These are phyloP conservation scores for Peronospora tabacina DNA, from an alignment of 352 stramenopile genomes.

Conservation along the genomic window DNA sequence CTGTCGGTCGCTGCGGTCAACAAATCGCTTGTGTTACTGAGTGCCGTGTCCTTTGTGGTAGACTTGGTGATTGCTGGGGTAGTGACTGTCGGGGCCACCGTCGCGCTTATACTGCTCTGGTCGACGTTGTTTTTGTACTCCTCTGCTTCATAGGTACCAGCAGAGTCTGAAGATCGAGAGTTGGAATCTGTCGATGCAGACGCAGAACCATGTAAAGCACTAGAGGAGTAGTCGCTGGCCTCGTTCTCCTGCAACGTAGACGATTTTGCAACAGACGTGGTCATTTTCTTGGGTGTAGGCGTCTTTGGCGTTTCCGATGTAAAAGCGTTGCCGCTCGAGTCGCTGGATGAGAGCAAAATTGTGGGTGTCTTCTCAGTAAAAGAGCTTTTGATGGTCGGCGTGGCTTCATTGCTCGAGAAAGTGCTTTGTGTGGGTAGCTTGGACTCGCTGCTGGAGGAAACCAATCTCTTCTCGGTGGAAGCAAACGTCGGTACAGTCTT, in stretches of 20 bases:
- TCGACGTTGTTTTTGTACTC: slow-evolving; percentile 6
- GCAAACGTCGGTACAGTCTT: slow-evolving; percentile 1
- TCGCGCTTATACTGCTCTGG: slow-evolving; percentile 15
- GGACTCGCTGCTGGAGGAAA: slow-evolving; percentile 23
- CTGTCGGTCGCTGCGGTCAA: slow-evolving; percentile 31
- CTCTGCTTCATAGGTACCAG: slow-evolving; percentile 12
- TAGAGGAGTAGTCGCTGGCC: slow-evolving; percentile 5
- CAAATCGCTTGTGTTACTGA: slow-evolving; percentile 17
- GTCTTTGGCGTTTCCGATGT: slow-evolving; percentile 22
- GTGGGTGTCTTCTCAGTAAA: slow-evolving; percentile 21
- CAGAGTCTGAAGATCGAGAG: slow-evolving; percentile 14
- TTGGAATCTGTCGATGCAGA: not conserved
- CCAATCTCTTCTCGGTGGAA: slow-evolving; percentile 23
- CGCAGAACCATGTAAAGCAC: not conserved
- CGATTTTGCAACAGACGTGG: slow-evolving; percentile 11
- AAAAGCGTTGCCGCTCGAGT: slow-evolving; percentile 16
- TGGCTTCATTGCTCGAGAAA: no score
- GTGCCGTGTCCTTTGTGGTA: slow-evolving; percentile 21
- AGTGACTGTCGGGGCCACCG: slow-evolving; percentile 15
- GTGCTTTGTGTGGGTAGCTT: no score
- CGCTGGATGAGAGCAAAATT: slow-evolving; percentile 17
- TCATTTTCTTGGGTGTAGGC: slow-evolving; percentile 22
- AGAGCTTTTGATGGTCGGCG: slow-evolving; percentile 10
- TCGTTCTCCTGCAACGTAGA: no score
- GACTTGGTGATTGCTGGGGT: slow-evolving; percentile 18